Base-by-base conservation (phyloP, 106 monocot genomes). In the Dioscorea zingiberensis region DNA sequence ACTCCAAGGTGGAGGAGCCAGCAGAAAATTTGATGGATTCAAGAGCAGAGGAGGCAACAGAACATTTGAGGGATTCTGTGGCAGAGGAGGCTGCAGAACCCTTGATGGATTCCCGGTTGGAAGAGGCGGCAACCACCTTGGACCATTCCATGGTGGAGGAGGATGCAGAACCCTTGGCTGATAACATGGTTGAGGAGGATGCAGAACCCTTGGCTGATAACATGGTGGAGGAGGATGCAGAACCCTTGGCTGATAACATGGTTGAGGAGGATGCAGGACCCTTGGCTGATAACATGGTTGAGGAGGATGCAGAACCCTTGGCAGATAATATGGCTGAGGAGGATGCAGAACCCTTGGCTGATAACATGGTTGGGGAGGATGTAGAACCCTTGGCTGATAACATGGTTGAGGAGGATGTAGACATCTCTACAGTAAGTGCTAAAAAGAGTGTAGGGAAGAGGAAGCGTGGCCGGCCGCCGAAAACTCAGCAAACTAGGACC, bases 381-480 rank as follows among this genome's bases (percentile, higher is more conserved):
- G 5, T 16, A 2, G 22, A 14, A 44, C 28, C 16, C 51, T 19
- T 51, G 8, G 51, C 19, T 13, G 51, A 51, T 51, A 19, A 7
- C 51, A 21, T 17, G 58, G 28, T 27, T 5, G 60, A 21, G 45
- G 68, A 62, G 8, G 59, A 23, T 16, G 63, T 27, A 9, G 60
- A 54, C n/a, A 11, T 25, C 38, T 49, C 17, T 30, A 54, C 53
- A 45, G 83, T 21, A 28, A 29, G 18, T 3, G 48, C 25, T 22
- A 51, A n/a, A 3, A 65, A 44, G 25, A 71, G 48, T 11, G 59
- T 53, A 26, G 87, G 67, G 16, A 88, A 85, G 78, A 71, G 80
- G 67, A 85, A 85, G 74, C 76, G 93, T 19, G 93, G 93, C 21
- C 74, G 93, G 9, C 89, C 85, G 53, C 83, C 85, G 7, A 93